phyloP scores from a whole-genome alignment of 495 filamentous ascomycete genomes.

The Penicillium herquei region DNA sequence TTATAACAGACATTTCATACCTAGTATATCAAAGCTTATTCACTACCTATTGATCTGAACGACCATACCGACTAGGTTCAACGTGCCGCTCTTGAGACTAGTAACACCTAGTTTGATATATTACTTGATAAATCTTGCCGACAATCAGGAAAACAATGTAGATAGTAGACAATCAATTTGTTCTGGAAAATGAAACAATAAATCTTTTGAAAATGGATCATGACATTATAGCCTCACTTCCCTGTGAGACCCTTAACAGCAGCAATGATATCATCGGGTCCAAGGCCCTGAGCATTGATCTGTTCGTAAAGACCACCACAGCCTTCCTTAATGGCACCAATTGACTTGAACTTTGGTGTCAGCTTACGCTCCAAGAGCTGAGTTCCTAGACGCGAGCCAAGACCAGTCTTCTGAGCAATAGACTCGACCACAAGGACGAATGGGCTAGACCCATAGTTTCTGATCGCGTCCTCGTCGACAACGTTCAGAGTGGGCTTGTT shows the following conservation, averaged over 20 bases:
- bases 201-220: no score
- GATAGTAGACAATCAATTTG: no score
- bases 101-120: no score
- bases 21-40: no score
- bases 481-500: slow-evolving; percentile 43
- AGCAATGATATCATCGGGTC: slow-evolving; percentile 29
- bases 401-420: slow-evolving; percentile 41
- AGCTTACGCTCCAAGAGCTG: slow-evolving; percentile 35
- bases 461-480: slow-evolving; percentile 39
- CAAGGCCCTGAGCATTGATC: slow-evolving; percentile 38
- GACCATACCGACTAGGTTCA: no score
- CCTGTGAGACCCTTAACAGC: slow-evolving; percentile 56
- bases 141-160: no score
- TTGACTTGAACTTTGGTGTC: slow-evolving; percentile 34
- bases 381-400: slow-evolving; percentile 38
- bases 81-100: no score
- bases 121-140: no score
- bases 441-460: slow-evolving; percentile 31
- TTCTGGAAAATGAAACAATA: no score
- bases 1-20: no score
- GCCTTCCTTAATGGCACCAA: slow-evolving; percentile 38
- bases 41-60: no score
- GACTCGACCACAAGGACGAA: slow-evolving; percentile 40
- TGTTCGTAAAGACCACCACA: slow-evolving; percentile 39
- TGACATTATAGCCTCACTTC: slow-evolving; percentile 37